Evolutionary conservation across 257 asterid genomes (phyloP), one percentile per base, ranked within the genome.

Genomic region (Mitragyna speciosa): DNA sequence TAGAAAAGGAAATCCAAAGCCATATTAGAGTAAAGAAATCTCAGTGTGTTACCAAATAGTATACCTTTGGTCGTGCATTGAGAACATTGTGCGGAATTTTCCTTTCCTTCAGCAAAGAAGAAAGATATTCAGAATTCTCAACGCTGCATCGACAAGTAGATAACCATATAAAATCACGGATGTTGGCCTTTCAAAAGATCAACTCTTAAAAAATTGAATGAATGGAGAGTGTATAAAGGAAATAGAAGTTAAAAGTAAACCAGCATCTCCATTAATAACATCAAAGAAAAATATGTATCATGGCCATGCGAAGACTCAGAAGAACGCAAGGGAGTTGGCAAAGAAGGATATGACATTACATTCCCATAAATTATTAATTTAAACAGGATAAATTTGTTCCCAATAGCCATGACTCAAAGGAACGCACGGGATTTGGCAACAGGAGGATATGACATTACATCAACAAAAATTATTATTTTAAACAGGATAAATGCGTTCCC

Each of bases 1-100:
- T 75, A 30, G 31, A 78, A 77, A 63, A 51, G 56, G 43, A 77
- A 48, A 79, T 28, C 59, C 5, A 70, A 31, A 78, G 73, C 66
- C 64, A n/a, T 33, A 64, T 45, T 65, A 68, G 12, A 77, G 59
- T 68, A 39, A 52, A 80, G 19, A 39, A 74, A 72, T 66, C 5
- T 17, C 51, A 15, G 76, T 31, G 70, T 49, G 72, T 61, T 67
- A 51, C 77, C 76, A 59, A 82, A 76, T 73, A 81, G 33, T 28
- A 26, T 66, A 95, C 99, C 99, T 95, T 94, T 78, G 99, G 98
- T 56, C 96, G 95, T 59, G 99, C 99, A 86, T 96, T 96, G 63
- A 96, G 98, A 87, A 96, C 93, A 80, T 93, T 96, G 88, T 96
- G 99, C 41, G 99, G 96, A 76, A 96, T 87, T 79, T 85, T 86